phyloP scores from a whole-genome alignment of 2,329 filamentous ascomycete genomes.

The Didymella keratinophila region DNA sequence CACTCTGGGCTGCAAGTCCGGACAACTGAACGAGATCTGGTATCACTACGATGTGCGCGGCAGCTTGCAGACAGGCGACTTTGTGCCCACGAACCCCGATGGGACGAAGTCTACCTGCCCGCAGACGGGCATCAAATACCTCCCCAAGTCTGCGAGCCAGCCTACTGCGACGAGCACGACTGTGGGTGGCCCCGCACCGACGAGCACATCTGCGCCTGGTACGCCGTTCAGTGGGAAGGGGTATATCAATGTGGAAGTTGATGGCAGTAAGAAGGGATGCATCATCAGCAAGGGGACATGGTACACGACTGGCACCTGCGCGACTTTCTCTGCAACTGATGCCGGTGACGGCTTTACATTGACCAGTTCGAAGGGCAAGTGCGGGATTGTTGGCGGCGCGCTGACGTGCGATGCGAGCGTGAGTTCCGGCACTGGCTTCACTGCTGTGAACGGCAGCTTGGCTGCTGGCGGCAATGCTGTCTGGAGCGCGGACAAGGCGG shows the following conservation, averaged over 20 bases:
- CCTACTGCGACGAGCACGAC: constrained; percentile 43
- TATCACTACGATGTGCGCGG: constrained; percentile 71
- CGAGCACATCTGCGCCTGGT: constrained; percentile 46
- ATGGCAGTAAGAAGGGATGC: constrained; percentile 65
- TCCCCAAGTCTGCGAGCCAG: constrained; percentile 60
- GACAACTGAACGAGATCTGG: constrained; percentile 63
- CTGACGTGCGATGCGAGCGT: constrained; percentile 65
- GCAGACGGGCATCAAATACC: constrained; percentile 67
- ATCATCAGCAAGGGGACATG: constrained; percentile 72
- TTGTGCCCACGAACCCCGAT: constrained; percentile 64
- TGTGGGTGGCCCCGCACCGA: constrained; percentile 34
- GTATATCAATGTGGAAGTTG: constrained; percentile 64
- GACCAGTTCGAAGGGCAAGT: constrained; percentile 52
- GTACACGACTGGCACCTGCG: constrained; percentile 73
- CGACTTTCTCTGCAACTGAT: constrained; percentile 66
- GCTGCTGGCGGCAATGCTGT: constrained; percentile 49
- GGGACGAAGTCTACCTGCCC: constrained; percentile 70
- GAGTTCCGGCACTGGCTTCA: constrained; percentile 54
- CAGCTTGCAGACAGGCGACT: constrained; percentile 67
- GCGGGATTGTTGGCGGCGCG: constrained; percentile 62
- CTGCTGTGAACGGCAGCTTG: constrained; percentile 46
- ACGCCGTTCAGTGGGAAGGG: constrained; percentile 66
- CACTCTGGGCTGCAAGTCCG: constrained; percentile 64
- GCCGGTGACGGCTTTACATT: constrained; percentile 44
- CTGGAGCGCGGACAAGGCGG: constrained; percentile 56